These are phyloP conservation scores for Penicillium sp. DNA, from an alignment of 2,329 filamentous ascomycete genomes.

Conservation along the genomic window DNA sequence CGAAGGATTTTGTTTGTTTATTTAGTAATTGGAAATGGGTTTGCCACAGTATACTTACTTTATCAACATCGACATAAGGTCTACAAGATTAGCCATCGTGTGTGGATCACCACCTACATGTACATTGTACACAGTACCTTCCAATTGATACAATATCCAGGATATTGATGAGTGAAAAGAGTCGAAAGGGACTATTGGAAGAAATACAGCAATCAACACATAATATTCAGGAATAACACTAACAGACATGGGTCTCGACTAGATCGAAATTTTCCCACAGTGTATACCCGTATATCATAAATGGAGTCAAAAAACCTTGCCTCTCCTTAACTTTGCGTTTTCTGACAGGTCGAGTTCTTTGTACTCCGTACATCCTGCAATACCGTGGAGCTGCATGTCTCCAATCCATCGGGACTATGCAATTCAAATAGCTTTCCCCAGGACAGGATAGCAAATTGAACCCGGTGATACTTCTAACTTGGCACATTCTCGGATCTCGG, in stretches of 20 bases:
- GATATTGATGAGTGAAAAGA: background rate
- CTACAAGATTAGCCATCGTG: background rate
- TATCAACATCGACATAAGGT: background rate
- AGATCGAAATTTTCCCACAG: constrained; percentile 11
- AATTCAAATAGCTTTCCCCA: constrained; percentile 4
- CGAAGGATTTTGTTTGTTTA: background rate
- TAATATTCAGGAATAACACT: background rate
- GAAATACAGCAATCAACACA: too few relatives aligned
- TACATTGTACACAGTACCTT: background rate
- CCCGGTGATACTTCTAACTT: background rate
- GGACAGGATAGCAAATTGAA: background rate
- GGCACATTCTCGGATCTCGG: background rate
- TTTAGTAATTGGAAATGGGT: too few relatives aligned
- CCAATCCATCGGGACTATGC: background rate
- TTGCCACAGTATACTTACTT: too few relatives aligned
- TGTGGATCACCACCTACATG: too few relatives aligned
- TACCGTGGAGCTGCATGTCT: background rate
- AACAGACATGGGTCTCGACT: constrained; percentile 1
- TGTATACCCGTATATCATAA: background rate
- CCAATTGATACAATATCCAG: background rate
- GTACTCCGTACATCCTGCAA: background rate
- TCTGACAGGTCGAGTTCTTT: constrained; percentile 11
- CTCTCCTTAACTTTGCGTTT: background rate
- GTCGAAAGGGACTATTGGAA: background rate
- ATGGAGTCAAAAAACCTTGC: background rate